Evolutionary conservation across 2,329 filamentous ascomycete genomes (phyloP), one percentile per base, ranked within the genome.

Genomic region (Pochonia chlamydosporia): DNA sequence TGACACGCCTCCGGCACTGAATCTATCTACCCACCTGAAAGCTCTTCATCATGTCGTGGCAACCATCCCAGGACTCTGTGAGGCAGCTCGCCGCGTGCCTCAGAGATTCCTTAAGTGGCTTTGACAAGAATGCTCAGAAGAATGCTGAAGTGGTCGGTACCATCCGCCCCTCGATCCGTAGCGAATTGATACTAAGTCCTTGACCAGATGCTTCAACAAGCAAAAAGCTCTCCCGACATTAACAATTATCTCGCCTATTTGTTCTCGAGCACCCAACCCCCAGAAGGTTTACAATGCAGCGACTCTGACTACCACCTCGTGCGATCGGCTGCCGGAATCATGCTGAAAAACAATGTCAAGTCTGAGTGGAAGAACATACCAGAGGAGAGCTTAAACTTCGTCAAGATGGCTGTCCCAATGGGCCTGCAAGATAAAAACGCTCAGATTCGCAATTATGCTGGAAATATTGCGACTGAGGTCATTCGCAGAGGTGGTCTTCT

Each of bases 191-290:
- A 33, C 26, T 14, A 14, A 35, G 20, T 33, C 16, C 21, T 10
- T 44, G 16, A 49, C 44, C 59, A 97, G 93, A 95, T 97, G 89
- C 87, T 99, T 59, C 77, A 82, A 55, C 87, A 95, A 71, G 93
- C 92, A 51, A 95, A 89, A 65, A 72, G 76, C 44, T 93, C 88
- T 10, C 91, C 91, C 42, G 92, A 97, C 66, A 88, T 96, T 74
- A 92, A 95, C 74, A 97, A 97, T 71, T 99, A 99, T 68, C 83
- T 99, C 39, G 87, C 89, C 57, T 96, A 87, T 68, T 80, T 99
- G 52, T 89, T 95, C 68, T 89, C 87, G 50, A 89, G 80, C 58
- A 65, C 81, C 48, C 76, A 82, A 53, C 72, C 76, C 43, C 81
- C 86, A 40, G 68, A 73, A 48, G 82, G 74, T 53, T 72, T 87